phyloP scores from a whole-genome alignment of 805 yeast species.

The Zygosaccharomyces pseudorouxii region DNA sequence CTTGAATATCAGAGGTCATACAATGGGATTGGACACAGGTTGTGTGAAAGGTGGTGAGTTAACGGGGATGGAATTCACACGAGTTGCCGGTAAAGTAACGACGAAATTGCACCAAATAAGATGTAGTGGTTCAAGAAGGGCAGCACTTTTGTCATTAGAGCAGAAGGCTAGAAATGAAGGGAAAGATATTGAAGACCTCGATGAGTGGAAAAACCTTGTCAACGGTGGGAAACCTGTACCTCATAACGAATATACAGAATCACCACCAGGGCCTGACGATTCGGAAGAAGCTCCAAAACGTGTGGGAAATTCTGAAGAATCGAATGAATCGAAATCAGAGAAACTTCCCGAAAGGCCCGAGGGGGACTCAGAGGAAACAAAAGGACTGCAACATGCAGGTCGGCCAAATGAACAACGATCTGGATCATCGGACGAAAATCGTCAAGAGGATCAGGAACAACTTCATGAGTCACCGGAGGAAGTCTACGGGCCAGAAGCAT shows the following conservation, averaged over 20 bases:
- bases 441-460: too few species aligned
- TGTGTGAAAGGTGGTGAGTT: conserved; percentile 74
- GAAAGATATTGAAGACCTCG: neutral
- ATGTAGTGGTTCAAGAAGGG: neutral
- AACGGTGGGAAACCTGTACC: neutral
- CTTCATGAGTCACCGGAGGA: too few species aligned
- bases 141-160: neutral
- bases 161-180: neutral
- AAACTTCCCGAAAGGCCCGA: neutral
- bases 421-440: neutral
- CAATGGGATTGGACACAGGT: conserved; percentile 79
- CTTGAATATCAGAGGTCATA: conserved; percentile 53
- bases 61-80: conserved; percentile 37
- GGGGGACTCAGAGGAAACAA: neutral
- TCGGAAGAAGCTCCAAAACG: neutral
- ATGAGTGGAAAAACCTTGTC: neutral
- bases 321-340: neutral
- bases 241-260: neutral
- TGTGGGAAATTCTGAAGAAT: neutral
- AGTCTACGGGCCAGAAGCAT: too few species aligned
- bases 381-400: neutral
- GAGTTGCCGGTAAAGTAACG: neutral
- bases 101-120: conserved; percentile 2
- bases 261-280: neutral
- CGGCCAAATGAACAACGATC: neutral